A percentile compares a stretch with the other conserved stretches of the same genome.
Conservation (phyloP, 2,329 filamentous ascomycete genomes). For the Coniosporium tulheliwenetii region DNA sequence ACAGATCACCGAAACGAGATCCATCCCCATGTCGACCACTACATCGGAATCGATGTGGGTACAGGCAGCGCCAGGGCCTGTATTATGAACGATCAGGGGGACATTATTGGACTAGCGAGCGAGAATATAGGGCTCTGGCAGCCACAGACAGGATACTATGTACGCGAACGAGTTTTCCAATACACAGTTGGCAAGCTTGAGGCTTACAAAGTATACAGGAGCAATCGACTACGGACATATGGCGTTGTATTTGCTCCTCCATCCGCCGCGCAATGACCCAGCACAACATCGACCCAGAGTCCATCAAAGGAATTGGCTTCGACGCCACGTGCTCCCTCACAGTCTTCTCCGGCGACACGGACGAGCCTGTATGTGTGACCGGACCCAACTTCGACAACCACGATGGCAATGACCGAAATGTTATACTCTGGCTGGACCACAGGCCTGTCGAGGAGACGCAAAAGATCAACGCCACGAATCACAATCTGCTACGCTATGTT, state of each 20-base stretch:
- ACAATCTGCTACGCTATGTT: slow-evolving; percentile 89
- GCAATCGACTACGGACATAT: slow-evolving; percentile 96
- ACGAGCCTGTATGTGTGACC: slow-evolving; percentile 83
- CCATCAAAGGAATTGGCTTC: slow-evolving; percentile 84
- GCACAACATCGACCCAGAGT: slow-evolving; percentile 58
- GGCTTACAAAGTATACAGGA: slow-evolving; percentile 38
- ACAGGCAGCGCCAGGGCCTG: slow-evolving; percentile 92
- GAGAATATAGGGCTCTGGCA: slow-evolving; percentile 38
- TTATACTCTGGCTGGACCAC: slow-evolving; percentile 96
- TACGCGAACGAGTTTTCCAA: slow-evolving; percentile 11
- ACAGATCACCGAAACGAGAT: slow-evolving; percentile 40
- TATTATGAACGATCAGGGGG: slow-evolving; percentile 81
- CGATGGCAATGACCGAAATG: slow-evolving; percentile 73
- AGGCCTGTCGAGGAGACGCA: slow-evolving; percentile 79
- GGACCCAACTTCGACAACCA: slow-evolving; percentile 68
- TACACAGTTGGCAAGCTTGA: not conserved
- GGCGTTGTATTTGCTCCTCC: slow-evolving; percentile 82
- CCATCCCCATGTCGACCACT: slow-evolving; percentile 39
- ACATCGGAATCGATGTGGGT: slow-evolving; percentile 86
- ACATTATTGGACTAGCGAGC: slow-evolving; percentile 53
- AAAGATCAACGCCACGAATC: slow-evolving; percentile 81
- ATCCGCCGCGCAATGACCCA: slow-evolving; percentile 71
- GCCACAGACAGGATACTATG: slow-evolving; percentile 38
- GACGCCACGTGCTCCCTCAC: slow-evolving; percentile 96
- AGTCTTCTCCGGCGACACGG: slow-evolving; percentile 76